phyloP scores from a whole-genome alignment of 305 asterid species.

The Coffea humblotiana region DNA sequence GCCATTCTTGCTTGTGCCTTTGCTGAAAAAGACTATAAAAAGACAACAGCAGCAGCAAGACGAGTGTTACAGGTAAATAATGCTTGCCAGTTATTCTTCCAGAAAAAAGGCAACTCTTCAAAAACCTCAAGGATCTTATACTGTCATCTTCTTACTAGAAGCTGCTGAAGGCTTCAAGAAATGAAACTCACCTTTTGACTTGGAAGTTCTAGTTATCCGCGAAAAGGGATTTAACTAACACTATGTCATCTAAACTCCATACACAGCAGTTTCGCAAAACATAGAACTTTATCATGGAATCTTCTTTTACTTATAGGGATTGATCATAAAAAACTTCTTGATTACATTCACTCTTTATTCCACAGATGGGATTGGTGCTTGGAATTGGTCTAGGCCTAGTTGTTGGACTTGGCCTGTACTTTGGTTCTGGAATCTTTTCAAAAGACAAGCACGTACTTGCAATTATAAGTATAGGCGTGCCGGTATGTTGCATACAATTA shows the following conservation, averaged over 20 bases:
- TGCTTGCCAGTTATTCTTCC: neutral
- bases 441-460: conserved; percentile 62
- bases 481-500: conserved; percentile 41
- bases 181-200: neutral
- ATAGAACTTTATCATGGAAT: neutral
- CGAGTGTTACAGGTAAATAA: conserved; percentile 71
- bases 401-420: conserved; percentile 72
- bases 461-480: conserved; percentile 63
- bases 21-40: conserved; percentile 80
- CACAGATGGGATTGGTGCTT: conserved; percentile 88
- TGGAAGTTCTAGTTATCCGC: neutral
- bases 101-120: neutral
- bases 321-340: neutral
- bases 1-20: conserved; percentile 94
- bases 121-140: neutral
- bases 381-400: conserved; percentile 69
- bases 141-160: neutral
- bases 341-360: neutral
- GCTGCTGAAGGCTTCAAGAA: conserved; percentile 1
- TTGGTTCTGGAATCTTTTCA: conserved; percentile 81
- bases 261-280: neutral
- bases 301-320: neutral
- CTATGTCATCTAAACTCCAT: neutral
- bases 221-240: neutral
- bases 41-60: conserved; percentile 80